Evolutionary conservation across 2,329 filamentous ascomycete genomes (phyloP).

Genomic region (Graphilbum ipis-grandicollis): DNA sequence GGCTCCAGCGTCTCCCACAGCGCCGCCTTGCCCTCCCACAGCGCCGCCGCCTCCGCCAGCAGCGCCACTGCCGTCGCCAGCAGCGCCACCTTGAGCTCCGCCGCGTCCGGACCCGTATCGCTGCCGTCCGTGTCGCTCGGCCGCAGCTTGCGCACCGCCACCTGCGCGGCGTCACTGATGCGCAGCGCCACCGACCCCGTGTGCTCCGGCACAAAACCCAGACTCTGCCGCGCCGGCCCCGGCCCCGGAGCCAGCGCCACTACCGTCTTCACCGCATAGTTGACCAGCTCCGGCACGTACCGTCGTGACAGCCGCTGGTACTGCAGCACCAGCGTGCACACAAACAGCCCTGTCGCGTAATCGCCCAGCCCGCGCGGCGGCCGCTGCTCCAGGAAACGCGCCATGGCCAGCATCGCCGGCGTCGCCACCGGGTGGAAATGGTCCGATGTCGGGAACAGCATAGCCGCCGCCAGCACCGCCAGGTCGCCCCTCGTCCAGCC

Average conservation of each 20-base stretch:
- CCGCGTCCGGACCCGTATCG: conserved; percentile 15
- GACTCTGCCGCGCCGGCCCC: conserved; percentile 10
- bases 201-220: conserved; percentile 3
- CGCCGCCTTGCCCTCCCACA: conserved; percentile 57
- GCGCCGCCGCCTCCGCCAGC: conserved; percentile 48
- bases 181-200: conserved; percentile 18
- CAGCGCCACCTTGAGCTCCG: conserved; percentile 39
- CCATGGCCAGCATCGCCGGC: conserved; percentile 72
- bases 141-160: conserved; percentile 5
- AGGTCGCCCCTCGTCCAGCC: conserved; percentile 46
- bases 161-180: conserved; percentile 36
- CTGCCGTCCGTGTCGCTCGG: conserved; percentile 5
- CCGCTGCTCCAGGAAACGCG: conserved; percentile 66
- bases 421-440: conserved; percentile 94
- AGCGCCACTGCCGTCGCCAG: conserved; percentile 46
- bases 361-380: conserved; percentile 48
- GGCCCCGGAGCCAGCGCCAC: conserved; percentile 40
- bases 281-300: conserved; percentile 76
- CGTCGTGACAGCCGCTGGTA: conserved; percentile 74
- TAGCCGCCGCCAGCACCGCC: conserved; percentile 65
- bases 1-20: conserved; percentile 69
- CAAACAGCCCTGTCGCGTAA: conserved; percentile 56
- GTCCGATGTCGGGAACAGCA: conserved; percentile 86
- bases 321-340: conserved; percentile 62
- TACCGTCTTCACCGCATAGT: conserved; percentile 63